Evolutionary conservation across 2,329 filamentous ascomycete genomes (phyloP).

Genomic region (Ceratocystis diversiconidia): DNA sequence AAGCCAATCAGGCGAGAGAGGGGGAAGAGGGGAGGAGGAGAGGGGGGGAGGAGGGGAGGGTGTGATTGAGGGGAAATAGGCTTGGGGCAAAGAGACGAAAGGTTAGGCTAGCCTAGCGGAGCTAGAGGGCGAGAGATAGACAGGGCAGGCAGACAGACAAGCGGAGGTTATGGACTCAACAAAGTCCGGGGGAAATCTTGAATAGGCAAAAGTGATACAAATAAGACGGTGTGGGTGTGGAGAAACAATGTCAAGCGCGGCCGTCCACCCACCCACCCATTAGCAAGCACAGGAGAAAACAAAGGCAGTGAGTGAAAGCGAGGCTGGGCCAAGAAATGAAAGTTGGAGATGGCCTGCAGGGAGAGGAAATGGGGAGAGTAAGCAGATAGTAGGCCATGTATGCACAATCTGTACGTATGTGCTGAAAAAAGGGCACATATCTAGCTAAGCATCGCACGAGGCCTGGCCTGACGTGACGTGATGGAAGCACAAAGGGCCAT

Average conservation of each 20-base stretch:
- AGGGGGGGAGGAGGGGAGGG: not conserved
- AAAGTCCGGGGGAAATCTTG: not conserved
- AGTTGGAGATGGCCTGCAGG: not conserved
- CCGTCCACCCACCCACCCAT: no score
- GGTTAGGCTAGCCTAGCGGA: no score
- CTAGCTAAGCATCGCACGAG: no score
- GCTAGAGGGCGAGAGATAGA: no score
- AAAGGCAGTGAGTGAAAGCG: not conserved
- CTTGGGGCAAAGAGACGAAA: not conserved
- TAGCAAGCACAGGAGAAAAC: not conserved
- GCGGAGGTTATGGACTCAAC: not conserved
- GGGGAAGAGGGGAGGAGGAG: not conserved
- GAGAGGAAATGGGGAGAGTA: not conserved
- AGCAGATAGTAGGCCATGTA: not conserved
- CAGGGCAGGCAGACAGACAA: no score
- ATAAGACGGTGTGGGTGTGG: not conserved
- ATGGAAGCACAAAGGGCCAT: not conserved
- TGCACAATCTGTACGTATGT: not conserved
- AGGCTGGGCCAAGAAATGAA: not conserved
- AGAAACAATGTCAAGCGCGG: not conserved
- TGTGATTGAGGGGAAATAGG: not conserved
- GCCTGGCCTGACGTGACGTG: no score
- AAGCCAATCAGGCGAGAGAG: not conserved
- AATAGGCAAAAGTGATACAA: not conserved
- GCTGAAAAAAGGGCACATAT: not conserved